Percentiles rank a stretch among this genome's conserved stretches.
Conservation (phyloP, 257 asterid genomes). For the Fraxinus americana region DNA sequence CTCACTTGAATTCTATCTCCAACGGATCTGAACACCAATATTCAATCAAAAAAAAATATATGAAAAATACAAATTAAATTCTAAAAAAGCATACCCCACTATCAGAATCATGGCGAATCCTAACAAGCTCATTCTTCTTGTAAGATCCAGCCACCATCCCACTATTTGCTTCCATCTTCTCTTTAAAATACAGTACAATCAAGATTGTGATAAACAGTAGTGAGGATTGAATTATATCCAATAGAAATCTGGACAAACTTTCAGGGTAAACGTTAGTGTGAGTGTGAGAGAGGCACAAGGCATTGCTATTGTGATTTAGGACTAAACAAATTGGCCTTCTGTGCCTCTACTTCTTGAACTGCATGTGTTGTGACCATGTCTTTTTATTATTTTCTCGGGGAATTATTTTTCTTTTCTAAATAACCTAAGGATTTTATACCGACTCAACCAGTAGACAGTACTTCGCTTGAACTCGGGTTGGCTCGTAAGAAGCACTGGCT, state of each 20-base stretch:
- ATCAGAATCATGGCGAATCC: slow-evolving; percentile 74
- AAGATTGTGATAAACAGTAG: neutral
- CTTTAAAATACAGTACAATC: neutral
- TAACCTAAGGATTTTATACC: slow-evolving; percentile 29
- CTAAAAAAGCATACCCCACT: slow-evolving; percentile 38
- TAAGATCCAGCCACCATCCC: slow-evolving; percentile 94
- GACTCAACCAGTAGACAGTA: slow-evolving; percentile 38
- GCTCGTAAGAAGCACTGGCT: neutral
- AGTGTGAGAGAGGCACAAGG: slow-evolving; percentile 26
- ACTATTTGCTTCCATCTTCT: slow-evolving; percentile 68
- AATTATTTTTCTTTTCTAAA: slow-evolving; percentile 8
- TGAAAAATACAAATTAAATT: neutral
- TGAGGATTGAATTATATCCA: neutral
- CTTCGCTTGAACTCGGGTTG: neutral
- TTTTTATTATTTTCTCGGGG: slow-evolving; percentile 22
- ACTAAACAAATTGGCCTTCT: slow-evolving; percentile 33
- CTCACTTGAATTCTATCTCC: neutral
- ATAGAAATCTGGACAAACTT: neutral
- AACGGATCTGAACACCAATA: neutral
- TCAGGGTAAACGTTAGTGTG: slow-evolving; percentile 15
- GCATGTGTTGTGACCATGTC: neutral
- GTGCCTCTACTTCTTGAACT: slow-evolving; percentile 16
- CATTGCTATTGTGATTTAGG: slow-evolving; percentile 5
- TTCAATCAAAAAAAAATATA: neutral
- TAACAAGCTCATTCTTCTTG: slow-evolving; percentile 70